Conservation (phyloP, 176 grass and related monocot species). For the Aegilops tauschii region DNA sequence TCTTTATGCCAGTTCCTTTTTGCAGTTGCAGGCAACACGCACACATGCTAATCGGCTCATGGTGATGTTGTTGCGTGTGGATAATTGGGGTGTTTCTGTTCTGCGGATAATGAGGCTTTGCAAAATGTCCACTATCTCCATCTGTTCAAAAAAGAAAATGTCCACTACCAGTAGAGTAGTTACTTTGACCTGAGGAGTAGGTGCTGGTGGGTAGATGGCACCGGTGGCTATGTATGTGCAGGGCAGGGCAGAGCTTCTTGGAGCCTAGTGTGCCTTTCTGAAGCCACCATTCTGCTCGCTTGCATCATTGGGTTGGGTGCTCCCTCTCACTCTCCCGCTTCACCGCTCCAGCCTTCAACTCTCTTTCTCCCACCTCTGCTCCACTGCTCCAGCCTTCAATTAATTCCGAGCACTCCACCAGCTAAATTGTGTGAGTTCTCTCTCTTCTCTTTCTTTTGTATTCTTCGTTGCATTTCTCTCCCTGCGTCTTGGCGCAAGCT, state of each 20-base stretch:
- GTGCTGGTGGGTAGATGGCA: slow-evolving; percentile 23
- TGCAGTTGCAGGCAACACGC: not conserved
- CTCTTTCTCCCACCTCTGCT: not conserved
- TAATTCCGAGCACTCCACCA: slow-evolving; percentile 3
- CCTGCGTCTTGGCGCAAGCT: not conserved
- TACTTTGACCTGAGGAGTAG: slow-evolving; percentile 37
- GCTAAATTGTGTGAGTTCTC: slow-evolving; percentile 41
- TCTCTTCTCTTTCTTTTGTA: not conserved
- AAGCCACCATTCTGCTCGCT: slow-evolving; percentile 42
- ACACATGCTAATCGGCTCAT: not conserved
- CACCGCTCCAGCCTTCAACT: no score
- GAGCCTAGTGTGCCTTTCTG: slow-evolving; percentile 34
- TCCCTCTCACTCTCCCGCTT: not conserved
- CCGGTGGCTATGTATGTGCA: slow-evolving; percentile 23
- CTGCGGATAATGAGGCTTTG: slow-evolving; percentile 11
- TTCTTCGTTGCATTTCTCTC: not conserved
- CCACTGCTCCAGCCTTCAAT: slow-evolving; percentile 10
- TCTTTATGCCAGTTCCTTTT: slow-evolving; percentile 54
- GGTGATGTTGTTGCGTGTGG: not conserved
- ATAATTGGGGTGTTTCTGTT: not conserved
- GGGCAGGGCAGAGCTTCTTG: slow-evolving; percentile 28
- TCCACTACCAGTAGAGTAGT: no score
- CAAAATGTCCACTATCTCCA: slow-evolving; percentile 7
- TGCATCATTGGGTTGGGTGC: slow-evolving; percentile 35
- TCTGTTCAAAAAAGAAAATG: no score